phyloP scores from a whole-genome alignment of 192 early-diverging fungal species.

The Coemansia erecta region DNA sequence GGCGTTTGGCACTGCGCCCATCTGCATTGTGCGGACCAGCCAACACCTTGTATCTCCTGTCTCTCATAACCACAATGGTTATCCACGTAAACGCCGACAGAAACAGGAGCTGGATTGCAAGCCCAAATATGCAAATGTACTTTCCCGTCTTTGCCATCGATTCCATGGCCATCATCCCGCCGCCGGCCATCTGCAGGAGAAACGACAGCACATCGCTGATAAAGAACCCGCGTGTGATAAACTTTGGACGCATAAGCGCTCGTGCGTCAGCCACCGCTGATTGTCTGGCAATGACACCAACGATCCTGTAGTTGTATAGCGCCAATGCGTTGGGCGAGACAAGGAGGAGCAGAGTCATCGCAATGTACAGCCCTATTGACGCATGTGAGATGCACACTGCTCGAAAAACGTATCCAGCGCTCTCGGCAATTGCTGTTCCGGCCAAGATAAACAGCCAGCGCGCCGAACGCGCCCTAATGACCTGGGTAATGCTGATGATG shows the following conservation, averaged over 20 bases:
- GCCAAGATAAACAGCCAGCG: conserved; percentile 35
- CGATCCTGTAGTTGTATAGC: conserved; percentile 35
- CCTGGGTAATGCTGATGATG: conserved; percentile 11
- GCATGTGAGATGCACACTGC: conserved; percentile 26
- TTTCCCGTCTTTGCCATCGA: conserved; percentile 24
- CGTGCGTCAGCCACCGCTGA: background rate
- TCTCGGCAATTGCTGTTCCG: conserved; percentile 33
- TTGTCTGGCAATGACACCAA: conserved; percentile 21
- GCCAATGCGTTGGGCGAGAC: conserved; percentile 38
- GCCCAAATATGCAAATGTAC: conserved; percentile 34
- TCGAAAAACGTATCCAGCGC: conserved; percentile 32
- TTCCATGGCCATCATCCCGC: conserved; percentile 38
- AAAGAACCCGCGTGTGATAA: conserved; percentile 51
- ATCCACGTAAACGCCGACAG: conserved; percentile 38
- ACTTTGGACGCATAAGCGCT: conserved; percentile 28
- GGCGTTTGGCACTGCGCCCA: conserved; percentile 15
- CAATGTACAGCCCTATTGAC: conserved; percentile 28
- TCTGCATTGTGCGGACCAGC: conserved; percentile 6
- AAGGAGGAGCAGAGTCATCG: conserved; percentile 40
- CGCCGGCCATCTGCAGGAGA: conserved; percentile 40
- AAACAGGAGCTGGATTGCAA: conserved; percentile 40
- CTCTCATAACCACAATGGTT: conserved; percentile 18
- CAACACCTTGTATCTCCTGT: conserved; percentile 17
- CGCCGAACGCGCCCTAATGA: conserved; percentile 11
- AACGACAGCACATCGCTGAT: conserved; percentile 47